Evolutionary conservation across 2,329 filamentous ascomycete genomes (phyloP), one percentile per base, ranked within the genome.

Genomic region (Chaetomiaceae sp.): DNA sequence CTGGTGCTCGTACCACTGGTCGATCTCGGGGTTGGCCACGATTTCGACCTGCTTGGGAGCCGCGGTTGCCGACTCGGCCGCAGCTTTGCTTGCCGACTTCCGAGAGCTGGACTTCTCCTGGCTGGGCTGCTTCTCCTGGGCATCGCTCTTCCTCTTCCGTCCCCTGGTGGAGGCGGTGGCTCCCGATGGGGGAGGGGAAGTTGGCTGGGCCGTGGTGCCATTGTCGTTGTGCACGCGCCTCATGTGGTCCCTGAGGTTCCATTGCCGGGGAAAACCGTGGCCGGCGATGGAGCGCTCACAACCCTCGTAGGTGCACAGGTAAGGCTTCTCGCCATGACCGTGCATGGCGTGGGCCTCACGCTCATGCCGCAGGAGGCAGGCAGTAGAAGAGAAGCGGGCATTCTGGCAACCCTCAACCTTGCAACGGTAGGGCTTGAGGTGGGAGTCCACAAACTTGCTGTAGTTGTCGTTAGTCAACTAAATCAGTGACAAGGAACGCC

Each of bases 241-340:
- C 91, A 96, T 96, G 78, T 97, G 92, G 73, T 97, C 92, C 70
- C 87, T 85, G 49, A 96, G 81, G 73, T 97, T 97, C 89, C 94
- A 97, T 64, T 91, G 86, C 64, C 92, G 86, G 33, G 91, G 92
- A 67, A 97, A 97, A 63, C 92, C 92, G 68, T 92, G 90, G 63
- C 90, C 90, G 21, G 81, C 76, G 30, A 86, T 76, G 53, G 89
- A 84, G 59, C 92, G 86, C 66, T 96, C 90, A 66, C 92, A 97
- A 57, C 89, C 90, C 25, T 86, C 79, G 70, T 92, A 94, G 55
- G 85, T 82, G 80, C 92, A 97, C 47, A 94, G 81, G 68, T 92
- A 91, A 13, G 92, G 91, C 72, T 95, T 92, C 65, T 92, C 87
- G 57, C 91, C 91, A 64, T 96, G 91, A 59, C 91, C 91, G 67